Conservation (phyloP, 139 green algal species). For the Tetradesmus obliquus region DNA sequence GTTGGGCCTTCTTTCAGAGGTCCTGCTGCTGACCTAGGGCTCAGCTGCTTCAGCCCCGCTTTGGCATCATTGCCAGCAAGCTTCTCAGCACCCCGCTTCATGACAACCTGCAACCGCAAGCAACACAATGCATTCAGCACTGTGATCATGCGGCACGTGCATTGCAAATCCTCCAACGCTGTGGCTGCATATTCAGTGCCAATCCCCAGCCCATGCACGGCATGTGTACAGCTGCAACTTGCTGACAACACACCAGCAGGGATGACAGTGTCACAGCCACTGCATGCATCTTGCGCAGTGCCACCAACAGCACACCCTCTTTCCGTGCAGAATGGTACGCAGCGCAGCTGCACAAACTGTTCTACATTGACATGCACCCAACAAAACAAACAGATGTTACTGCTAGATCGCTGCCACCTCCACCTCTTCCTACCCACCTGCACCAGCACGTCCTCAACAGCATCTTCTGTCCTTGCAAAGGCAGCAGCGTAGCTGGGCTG, state of each 20-base stretch:
- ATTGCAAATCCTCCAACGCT: no score
- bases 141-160: no score
- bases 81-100: slow-evolving; percentile 24
- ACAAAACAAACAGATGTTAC: neutral
- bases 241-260: no score
- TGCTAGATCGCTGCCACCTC: neutral
- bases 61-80: neutral
- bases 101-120: slow-evolving; percentile 5
- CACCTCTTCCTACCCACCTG: neutral
- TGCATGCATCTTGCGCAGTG: neutral
- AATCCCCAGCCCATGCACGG: no score
- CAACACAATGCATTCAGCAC: neutral
- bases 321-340: neutral
- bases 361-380: neutral
- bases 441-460: slow-evolving; percentile 16
- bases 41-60: neutral
- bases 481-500: slow-evolving; percentile 40
- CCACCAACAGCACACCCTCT: neutral
- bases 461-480: slow-evolving; percentile 7
- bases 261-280: neutral
- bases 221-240: neutral
- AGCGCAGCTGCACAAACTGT: no score
- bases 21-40: neutral
- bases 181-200: no score
- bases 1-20: neutral